Evolutionary conservation across 2,329 filamentous ascomycete species (phyloP), one percentile per base, ranked within the genome.

Genomic region (Fulvia fulva): DNA sequence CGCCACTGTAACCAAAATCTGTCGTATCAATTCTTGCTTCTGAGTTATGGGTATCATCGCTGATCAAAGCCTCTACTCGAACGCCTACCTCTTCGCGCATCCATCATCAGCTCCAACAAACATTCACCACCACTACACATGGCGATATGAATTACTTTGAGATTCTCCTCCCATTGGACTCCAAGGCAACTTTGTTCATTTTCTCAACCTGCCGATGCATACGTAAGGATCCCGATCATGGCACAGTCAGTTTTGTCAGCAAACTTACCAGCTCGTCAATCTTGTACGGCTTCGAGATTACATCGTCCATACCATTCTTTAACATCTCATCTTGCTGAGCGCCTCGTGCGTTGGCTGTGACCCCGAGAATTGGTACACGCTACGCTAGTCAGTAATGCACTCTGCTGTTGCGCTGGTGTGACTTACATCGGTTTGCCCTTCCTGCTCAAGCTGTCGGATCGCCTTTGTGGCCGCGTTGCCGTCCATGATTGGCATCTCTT

Each of bases 321-420:
- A 65, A 41, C 70, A 72, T 72, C 30, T 67, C 65, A 5, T 70
- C 58, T 43, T 68, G 62, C 52, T 74, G 71, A 44, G 67, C 70
- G 9, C 64, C 63, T 5, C 72, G 50, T n/a, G 69, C 70, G 46
- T 74, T 73, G 14, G 71, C 71, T 3, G 69, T 71, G 5, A 74
- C 69, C 6, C 70, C 71, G 2, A 74, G 53, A 11, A 73, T 71
- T 0, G 69, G 69, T 1, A 70, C 55, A 2, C 60, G 61, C 47
- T 50, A 21, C 16, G 7, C n/a, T 12, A 30, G 26, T 50, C 19
- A 50, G 47, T 11, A 16, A 4, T 2, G 9, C n/a, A 12, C 16
- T 11, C 47, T 28, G 8, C 1, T 5, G 6, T 11, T 30, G 8
- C 23, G 23, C 16, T 9, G 23, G 12, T 3, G 47, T 3, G 23